Percentiles rank a stretch among this genome's conserved stretches.
These are phyloP conservation scores for Craterostigma plantagineum DNA, from an alignment of 257 asterid species.

Conservation along the genomic window DNA sequence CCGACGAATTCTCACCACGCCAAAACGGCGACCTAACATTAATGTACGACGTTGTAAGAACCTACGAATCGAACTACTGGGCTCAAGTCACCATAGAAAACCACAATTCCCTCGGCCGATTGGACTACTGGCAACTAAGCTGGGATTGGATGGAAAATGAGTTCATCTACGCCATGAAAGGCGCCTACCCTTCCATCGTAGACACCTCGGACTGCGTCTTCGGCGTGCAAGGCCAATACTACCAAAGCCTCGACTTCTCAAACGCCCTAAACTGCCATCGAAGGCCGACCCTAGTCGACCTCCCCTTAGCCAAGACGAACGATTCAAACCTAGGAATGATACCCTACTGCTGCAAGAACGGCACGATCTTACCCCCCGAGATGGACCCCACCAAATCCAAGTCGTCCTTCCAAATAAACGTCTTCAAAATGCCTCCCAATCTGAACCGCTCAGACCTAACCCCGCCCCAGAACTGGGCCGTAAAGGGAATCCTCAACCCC, in stretches of 20 bases:
- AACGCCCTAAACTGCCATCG: slow-evolving; percentile 55
- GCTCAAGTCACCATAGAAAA: slow-evolving; percentile 64
- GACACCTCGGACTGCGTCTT: slow-evolving; percentile 59
- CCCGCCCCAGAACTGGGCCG: slow-evolving; percentile 79
- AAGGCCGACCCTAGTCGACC: slow-evolving; percentile 62
- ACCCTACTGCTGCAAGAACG: slow-evolving; percentile 75
- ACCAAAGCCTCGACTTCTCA: slow-evolving; percentile 48
- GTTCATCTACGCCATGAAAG: slow-evolving; percentile 62
- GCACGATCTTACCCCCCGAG: slow-evolving; percentile 75
- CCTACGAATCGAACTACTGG: slow-evolving; percentile 72
- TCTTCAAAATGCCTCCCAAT: slow-evolving; percentile 84
- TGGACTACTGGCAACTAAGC: slow-evolving; percentile 75
- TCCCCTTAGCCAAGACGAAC: slow-evolving; percentile 61
- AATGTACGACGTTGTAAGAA: slow-evolving; percentile 54
- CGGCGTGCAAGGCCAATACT: slow-evolving; percentile 59
- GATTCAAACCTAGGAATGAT: slow-evolving; percentile 59
- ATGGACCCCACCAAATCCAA: slow-evolving; percentile 81
- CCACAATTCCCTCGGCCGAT: slow-evolving; percentile 81
- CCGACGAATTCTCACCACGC: slow-evolving; percentile 49
- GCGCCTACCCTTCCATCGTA: slow-evolving; percentile 65
- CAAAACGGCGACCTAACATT: slow-evolving; percentile 67
- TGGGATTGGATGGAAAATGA: slow-evolving; percentile 99
- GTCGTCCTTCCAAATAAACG: slow-evolving; percentile 70
- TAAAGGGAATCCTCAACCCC: slow-evolving; percentile 64
- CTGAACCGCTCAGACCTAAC: slow-evolving; percentile 57